Conservation (phyloP, 2,329 filamentous ascomycete genomes). For the Botryotinia narcissicola region DNA sequence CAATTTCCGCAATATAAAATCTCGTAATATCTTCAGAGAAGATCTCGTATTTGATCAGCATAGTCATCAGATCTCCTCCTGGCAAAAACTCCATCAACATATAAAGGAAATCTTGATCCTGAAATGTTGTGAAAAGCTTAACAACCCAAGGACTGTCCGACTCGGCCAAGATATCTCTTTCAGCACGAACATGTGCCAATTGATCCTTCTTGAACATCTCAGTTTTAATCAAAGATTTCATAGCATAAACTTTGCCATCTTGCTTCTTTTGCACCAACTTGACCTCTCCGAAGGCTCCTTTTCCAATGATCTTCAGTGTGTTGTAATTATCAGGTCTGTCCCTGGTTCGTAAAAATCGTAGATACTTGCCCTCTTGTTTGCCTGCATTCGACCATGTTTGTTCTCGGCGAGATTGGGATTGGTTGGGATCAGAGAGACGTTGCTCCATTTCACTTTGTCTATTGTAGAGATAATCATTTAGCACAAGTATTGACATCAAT, state of each 20-base stretch:
- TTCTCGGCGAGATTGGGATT: slow-evolving; percentile 73
- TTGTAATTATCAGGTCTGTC: slow-evolving; percentile 93
- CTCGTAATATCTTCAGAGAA: slow-evolving; percentile 98
- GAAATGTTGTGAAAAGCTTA: slow-evolving; percentile 97
- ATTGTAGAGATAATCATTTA: neutral
- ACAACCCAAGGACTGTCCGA: slow-evolving; percentile 99
- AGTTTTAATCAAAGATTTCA: slow-evolving; percentile 97
- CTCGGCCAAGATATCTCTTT: slow-evolving; percentile 95
- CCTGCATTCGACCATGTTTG: slow-evolving; percentile 82
- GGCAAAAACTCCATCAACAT: slow-evolving; percentile 99
- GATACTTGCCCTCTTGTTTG: slow-evolving; percentile 85
- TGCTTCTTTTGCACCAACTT: slow-evolving; percentile 95
- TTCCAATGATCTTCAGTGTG: slow-evolving; percentile 97
- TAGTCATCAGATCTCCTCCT: slow-evolving; percentile 98
- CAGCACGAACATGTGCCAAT: slow-evolving; percentile 92
- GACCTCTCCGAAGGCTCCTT: slow-evolving; percentile 97
- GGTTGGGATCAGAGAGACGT: slow-evolving; percentile 73
- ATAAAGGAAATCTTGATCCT: slow-evolving; percentile 93
- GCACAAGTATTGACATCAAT: neutral
- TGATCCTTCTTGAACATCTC: slow-evolving; percentile 99
- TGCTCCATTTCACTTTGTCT: slow-evolving; percentile 92
- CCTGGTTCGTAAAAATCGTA: slow-evolving; percentile 90
- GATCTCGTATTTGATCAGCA: slow-evolving; percentile 99
- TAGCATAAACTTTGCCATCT: slow-evolving; percentile 94
- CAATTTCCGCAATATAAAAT: slow-evolving; percentile 98